Percentiles rank a stretch among this genome's conserved stretches.
Conservation (phyloP, 495 filamentous ascomycete genomes). For the Hyaloscypha variabilis region DNA sequence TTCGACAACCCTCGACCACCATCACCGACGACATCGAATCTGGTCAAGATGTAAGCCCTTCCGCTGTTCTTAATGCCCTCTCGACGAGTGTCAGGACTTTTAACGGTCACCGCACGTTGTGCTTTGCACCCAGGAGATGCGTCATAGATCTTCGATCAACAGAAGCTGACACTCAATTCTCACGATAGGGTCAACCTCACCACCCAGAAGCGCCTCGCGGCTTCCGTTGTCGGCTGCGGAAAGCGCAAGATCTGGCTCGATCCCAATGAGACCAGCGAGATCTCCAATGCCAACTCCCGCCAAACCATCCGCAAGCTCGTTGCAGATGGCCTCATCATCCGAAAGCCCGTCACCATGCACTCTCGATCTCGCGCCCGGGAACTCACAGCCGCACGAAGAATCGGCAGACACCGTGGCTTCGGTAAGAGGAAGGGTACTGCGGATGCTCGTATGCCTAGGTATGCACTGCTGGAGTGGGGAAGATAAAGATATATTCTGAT, state of each 20-base stretch:
- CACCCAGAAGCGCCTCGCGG: constrained; percentile 99
- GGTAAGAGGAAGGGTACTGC: constrained; percentile 99
- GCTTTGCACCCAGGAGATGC: constrained; percentile 4
- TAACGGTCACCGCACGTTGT: not conserved
- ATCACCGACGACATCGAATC: constrained; percentile 45
- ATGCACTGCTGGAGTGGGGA: constrained; percentile 41
- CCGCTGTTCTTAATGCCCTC: constrained; percentile 11
- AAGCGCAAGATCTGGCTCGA: constrained; percentile 99
- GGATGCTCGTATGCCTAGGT: constrained; percentile 99
- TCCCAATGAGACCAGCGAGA: constrained; percentile 98
- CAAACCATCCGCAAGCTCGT: constrained; percentile 99
- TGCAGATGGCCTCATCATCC: constrained; percentile 99
- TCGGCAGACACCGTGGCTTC: constrained; percentile 95
- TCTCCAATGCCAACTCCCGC: constrained; percentile 99
- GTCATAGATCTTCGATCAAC: constrained; percentile 25
- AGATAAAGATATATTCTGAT: constrained; percentile 16
- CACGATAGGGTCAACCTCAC: constrained; percentile 91
- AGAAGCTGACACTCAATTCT: constrained; percentile 25
- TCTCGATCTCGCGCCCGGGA: constrained; percentile 93
- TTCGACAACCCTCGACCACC: constrained; percentile 47
- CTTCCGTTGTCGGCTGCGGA: constrained; percentile 96
- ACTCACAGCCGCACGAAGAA: constrained; percentile 84
- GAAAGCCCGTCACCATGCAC: constrained; percentile 99
- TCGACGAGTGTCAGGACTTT: not conserved
- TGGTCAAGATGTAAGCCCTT: constrained; percentile 57